Conservation (phyloP, 2,329 filamentous ascomycete genomes). For the Fusarium temperatum region DNA sequence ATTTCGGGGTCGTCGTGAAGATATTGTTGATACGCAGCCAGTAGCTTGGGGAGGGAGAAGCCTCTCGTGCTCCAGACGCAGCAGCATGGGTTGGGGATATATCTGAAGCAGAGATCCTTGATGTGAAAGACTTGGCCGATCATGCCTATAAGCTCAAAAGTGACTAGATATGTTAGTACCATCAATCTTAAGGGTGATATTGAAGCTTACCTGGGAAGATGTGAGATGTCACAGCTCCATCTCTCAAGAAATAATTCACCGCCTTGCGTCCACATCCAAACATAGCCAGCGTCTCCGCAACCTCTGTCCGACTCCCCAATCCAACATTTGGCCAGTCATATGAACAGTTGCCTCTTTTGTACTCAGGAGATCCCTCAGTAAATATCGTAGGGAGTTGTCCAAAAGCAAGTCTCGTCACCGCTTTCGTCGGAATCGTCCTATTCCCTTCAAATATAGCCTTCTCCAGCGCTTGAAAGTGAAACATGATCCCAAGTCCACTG, state of each 20-base stretch:
- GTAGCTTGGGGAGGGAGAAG: background rate
- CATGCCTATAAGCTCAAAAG: slow-evolving; percentile 14
- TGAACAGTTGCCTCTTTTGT: accelerated
- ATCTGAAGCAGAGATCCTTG: slow-evolving; percentile 19
- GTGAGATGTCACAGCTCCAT: slow-evolving; percentile 2
- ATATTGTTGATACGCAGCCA: background rate
- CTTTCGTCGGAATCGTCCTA: background rate
- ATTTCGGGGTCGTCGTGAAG: background rate
- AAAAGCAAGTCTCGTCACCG: background rate
- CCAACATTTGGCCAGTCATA: background rate
- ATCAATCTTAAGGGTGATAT: accelerated
- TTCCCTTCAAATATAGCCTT: slow-evolving; percentile 10
- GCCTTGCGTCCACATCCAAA: slow-evolving; percentile 12
- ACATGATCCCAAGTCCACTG: slow-evolving; percentile 8
- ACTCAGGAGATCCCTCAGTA: accelerated
- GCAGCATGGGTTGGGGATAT: slow-evolving; percentile 19
- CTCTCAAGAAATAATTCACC: slow-evolving; percentile 2
- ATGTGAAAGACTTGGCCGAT: slow-evolving; percentile 13
- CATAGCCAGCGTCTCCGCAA: background rate
- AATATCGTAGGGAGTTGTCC: slow-evolving; percentile 11
- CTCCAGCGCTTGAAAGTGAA: slow-evolving; percentile 8
- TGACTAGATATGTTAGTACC: background rate
- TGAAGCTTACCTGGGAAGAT: background rate
- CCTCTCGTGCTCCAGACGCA: background rate
- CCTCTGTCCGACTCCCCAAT: background rate